Evolutionary conservation across 176 grass and related monocot species (phyloP).

Genomic region (Carex pumila): DNA sequence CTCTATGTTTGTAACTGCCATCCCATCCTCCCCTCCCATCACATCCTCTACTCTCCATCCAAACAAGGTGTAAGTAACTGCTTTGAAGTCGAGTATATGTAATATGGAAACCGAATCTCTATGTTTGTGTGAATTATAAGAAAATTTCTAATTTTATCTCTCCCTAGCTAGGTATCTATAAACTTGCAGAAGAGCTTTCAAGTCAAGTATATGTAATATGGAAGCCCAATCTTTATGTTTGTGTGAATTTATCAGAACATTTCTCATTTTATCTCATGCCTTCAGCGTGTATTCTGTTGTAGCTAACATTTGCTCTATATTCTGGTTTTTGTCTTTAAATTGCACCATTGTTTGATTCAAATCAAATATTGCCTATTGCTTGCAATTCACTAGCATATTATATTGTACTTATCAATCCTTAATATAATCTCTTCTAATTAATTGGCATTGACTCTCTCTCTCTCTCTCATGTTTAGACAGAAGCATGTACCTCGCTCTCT

Average conservation of each 20-base stretch:
- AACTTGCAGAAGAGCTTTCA: not conserved
- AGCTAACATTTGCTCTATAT: not conserved
- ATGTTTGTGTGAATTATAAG: not conserved
- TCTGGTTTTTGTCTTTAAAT: not conserved
- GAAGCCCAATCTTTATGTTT: not conserved
- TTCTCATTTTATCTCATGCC: not conserved
- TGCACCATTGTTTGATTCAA: not conserved
- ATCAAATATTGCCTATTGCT: not conserved
- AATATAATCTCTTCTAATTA: not conserved
- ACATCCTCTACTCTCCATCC: too few species aligned
- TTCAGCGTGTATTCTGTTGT: not conserved
- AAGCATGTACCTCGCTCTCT: not conserved
- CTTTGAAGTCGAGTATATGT: not conserved
- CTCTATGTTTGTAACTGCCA: too few species aligned
- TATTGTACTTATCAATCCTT: not conserved
- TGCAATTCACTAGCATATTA: not conserved
- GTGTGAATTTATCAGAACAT: not conserved
- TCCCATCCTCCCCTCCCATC: too few species aligned
- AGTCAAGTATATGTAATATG: not conserved
- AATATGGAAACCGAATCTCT: not conserved
- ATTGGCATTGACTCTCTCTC: not conserved
- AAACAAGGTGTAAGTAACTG: not conserved
- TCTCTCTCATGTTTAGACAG: slow-evolving; percentile 1
- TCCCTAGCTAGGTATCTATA: not conserved
- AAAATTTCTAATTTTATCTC: not conserved